Percentiles rank a stretch among this genome's conserved stretches.
Evolutionary conservation across 2,329 filamentous ascomycete genomes (phyloP).

Genomic region (Aspergillus udagawae): DNA sequence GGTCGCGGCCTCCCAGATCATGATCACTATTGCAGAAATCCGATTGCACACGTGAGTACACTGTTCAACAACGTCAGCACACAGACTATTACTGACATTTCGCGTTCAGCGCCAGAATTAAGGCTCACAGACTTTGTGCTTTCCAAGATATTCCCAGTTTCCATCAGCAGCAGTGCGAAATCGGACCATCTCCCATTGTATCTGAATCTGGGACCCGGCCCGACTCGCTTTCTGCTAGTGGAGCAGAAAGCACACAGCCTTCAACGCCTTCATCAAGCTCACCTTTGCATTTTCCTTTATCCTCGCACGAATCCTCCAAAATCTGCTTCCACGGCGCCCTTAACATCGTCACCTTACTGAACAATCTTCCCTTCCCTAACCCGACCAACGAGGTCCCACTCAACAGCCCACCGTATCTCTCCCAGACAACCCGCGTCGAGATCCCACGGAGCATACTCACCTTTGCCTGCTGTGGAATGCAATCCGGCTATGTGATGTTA

Average conservation of each 20-base stretch:
- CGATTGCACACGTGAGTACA: conserved; percentile 20
- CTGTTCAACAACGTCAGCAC: not conserved
- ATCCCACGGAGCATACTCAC: conserved; percentile 25
- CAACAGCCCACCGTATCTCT: conserved; percentile 4
- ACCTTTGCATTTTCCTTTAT: conserved; percentile 16
- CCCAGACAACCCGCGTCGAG: conserved; percentile 2
- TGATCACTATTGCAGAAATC: conserved; percentile 24
- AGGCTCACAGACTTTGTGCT: conserved; percentile 26
- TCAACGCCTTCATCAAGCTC: not conserved
- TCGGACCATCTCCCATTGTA: conserved; percentile 8
- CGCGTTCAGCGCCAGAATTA: conserved; percentile 23
- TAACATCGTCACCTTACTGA: conserved; percentile 22
- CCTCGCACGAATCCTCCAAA: conserved; percentile 21
- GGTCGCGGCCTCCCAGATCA: conserved; percentile 15
- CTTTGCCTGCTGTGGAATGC: conserved; percentile 23
- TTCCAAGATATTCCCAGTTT: conserved; percentile 26
- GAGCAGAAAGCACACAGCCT: not conserved
- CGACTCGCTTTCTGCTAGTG: not conserved
- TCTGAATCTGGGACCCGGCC: not conserved
- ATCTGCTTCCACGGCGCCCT: conserved; percentile 26
- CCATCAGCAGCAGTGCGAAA: conserved; percentile 19
- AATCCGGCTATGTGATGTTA: conserved; percentile 25
- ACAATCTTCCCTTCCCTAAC: conserved; percentile 22
- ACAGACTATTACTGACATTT: not conserved
- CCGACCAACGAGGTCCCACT: conserved; percentile 6